Percentiles rank a stretch among this genome's conserved stretches.
phyloP scores from a whole-genome alignment of 371 early-diverging fungal genomes.

The Homolaphlyctis polyrhiza region DNA sequence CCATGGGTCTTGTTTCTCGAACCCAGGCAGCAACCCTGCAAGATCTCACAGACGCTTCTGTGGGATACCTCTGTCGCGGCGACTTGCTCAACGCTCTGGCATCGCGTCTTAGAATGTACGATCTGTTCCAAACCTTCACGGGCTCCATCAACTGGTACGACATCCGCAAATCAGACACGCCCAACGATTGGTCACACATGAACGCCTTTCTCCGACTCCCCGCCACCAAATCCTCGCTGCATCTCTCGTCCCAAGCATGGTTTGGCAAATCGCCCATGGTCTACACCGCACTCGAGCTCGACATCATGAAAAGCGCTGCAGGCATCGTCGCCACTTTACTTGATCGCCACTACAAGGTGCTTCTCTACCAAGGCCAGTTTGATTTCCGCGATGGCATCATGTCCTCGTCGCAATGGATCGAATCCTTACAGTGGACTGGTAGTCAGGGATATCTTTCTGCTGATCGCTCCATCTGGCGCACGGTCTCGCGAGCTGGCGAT shows the following conservation, averaged over 20 bases:
- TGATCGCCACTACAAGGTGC: conserved; percentile 21
- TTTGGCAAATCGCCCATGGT: conserved; percentile 44
- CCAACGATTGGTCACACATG: conserved; percentile 49
- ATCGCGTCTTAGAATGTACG: conserved; percentile 46
- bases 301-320: conserved; percentile 56
- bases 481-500: conserved; percentile 14
- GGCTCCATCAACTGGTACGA: conserved; percentile 65
- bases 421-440: conserved; percentile 50
- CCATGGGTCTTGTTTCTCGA: conserved; percentile 44
- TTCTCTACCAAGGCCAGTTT: conserved; percentile 56
- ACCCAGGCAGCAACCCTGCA: conserved; percentile 33
- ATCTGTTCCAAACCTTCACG: conserved; percentile 47
- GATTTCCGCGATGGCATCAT: conserved; percentile 66
- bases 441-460: conserved; percentile 36
- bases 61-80: conserved; percentile 28
- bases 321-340: conserved; percentile 41
- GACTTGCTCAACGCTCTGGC: conserved; percentile 38
- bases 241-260: conserved; percentile 21
- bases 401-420: conserved; percentile 55
- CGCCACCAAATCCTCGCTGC: conserved; percentile 44
- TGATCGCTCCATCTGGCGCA: conserved; percentile 43
- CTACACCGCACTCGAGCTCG: conserved; percentile 32
- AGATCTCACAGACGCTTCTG: conserved; percentile 27
- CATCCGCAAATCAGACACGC: conserved; percentile 49
- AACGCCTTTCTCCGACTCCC: conserved; percentile 42